Evolutionary conservation across 2,329 filamentous ascomycete species (phyloP), one percentile per base, ranked within the genome.

Genomic region (Fusarium miscanthi): DNA sequence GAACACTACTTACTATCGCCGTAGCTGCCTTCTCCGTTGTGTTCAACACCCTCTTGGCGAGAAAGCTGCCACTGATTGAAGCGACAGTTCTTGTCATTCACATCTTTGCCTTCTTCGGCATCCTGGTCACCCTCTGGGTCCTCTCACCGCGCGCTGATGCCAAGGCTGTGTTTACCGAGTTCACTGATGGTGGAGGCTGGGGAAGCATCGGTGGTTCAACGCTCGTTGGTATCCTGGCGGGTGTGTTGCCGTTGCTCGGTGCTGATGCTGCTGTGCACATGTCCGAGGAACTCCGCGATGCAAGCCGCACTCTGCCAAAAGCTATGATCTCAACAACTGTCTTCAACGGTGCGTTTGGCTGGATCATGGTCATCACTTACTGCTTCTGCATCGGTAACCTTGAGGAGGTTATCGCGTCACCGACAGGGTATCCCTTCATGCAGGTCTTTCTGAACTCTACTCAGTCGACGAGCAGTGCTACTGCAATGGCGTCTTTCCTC

Each of bases 191-290:
- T 2, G 74, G 74, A 8, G 74, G 72, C 2, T 76, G 74, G 74
- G 58, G 58, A 2, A 76, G 35, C 11, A 16, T 75, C 2, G 74
- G 74, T 2, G 72, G 74, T 0, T 76, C 74, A 0, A 66, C 74
- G 0, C 72, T 76, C 4, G 74, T 76, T 6, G 74, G 74, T 9
- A 69, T 76, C n/a, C 63, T 76, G 2, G 74, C 74, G 3, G 74
- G 74, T 8, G 43, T 73, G 0, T 33, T 76, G 19, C 74, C 74
- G 1, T 11, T 76, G 10, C 72, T 76, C 0, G 74, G 74, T 6
- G 74, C 72, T 1, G 74, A 76, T 52, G 74, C 74, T 14, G 74
- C 74, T 16, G 74, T 76, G 3, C 74, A 76, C 31, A 76, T 76
- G 74, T 76, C 74, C 0, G 74, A 76, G 3, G 74, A 76, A 53